Base-by-base conservation (phyloP, 441 rosid genomes). In the Theobroma grandiflorum region DNA sequence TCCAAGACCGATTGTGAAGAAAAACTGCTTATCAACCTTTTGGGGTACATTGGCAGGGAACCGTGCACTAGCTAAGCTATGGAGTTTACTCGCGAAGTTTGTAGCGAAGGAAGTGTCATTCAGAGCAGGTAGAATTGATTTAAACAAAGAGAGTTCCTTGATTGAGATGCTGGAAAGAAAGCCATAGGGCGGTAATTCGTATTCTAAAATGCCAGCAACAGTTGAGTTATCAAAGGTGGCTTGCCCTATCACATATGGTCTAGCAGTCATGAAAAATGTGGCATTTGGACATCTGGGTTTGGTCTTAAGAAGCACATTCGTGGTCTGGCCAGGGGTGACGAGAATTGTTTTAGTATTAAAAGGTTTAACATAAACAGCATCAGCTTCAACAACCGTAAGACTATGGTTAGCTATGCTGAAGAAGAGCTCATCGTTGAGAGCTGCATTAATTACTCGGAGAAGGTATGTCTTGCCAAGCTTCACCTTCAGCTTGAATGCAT, bases 161-260 rank as follows among this genome's bases (percentile, higher is more conserved):
- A 76, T 67, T 8, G 90, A 82, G 35, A 35, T 69, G 55, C 57
- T 84, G 3, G 83, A 66, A 62, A 66, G 75, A 1, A 52, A 40
- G 20, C 71, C 31, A 22, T 52, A 52, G 45, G 86, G 84, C 42
- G 83, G 84, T 52, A 26, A 20, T 82, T 88, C 88, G 73, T 91
- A 92, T 77, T 93, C 93, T 73, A 91, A 78, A 74, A 93, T 82
- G 6, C 91, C 95, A 2, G 96, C 92, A 6, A 91, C 92, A 1
- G 95, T 91, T n/a, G 97, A 78, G 73, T 93, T 94, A 79, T 94
- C 93, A 49, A 92, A 92, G 53, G 95, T 91, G 65, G 93, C 94
- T 66, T 12, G 84, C n/a, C 95, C 98, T 12, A 94, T 94, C 9
- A 6, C 93, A 73, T 90, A 89, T 0, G 97, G 94, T 67, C 90